phyloP scores from a whole-genome alignment of 495 filamentous ascomycete genomes.

The Pyrenopolyporus hunteri region DNA sequence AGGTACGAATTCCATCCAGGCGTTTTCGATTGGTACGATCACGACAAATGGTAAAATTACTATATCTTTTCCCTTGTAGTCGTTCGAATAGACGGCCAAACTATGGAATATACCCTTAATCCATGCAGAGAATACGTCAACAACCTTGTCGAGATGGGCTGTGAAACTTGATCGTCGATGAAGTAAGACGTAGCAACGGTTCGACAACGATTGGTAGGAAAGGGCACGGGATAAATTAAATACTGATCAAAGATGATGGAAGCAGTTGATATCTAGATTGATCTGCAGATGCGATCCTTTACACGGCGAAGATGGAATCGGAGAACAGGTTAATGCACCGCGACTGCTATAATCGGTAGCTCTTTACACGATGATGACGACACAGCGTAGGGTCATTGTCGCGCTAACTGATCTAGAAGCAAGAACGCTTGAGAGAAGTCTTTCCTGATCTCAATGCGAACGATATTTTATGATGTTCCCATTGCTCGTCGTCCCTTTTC shows the following conservation, averaged over 20 bases:
- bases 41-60: too few species aligned
- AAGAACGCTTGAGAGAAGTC: neutral
- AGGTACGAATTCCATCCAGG: too few species aligned
- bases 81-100: too few species aligned
- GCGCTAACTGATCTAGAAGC: neutral
- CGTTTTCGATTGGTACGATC: too few species aligned
- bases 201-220: neutral
- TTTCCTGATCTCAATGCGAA: too few species aligned
- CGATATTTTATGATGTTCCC: neutral
- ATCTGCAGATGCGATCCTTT: constrained; percentile 5
- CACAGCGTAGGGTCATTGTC: neutral
- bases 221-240: neutral
- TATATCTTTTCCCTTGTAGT: too few species aligned
- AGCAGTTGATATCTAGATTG: constrained; percentile 9
- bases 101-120: too few species aligned
- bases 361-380: constrained; percentile 14
- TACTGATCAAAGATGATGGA: neutral
- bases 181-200: neutral
- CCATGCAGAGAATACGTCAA: neutral
- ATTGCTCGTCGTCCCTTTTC: neutral
- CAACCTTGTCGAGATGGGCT: neutral
- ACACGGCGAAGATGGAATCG: neutral
- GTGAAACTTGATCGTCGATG: neutral
- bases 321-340: neutral
- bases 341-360: neutral